Percentiles rank a stretch among this genome's conserved stretches.
Evolutionary conservation across 2,329 filamentous ascomycete genomes (phyloP).

Genomic region (Talaromyces sp.): DNA sequence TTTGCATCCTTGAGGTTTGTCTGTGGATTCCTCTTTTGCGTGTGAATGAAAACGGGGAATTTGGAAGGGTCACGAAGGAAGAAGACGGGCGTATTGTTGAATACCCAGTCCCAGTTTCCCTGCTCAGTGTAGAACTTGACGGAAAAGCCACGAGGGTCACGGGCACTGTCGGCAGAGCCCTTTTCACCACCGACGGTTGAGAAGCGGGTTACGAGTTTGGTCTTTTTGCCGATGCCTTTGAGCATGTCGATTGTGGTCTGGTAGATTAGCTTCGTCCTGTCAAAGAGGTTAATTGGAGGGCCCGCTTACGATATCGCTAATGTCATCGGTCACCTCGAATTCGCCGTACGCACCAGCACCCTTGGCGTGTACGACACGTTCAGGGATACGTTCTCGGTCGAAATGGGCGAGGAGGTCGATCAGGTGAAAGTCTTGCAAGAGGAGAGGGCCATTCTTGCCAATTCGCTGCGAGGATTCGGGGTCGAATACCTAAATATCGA

Average conservation of each 20-base stretch:
- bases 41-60: constrained; percentile 72
- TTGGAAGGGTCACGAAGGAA: constrained; percentile 73
- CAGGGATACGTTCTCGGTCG: constrained; percentile 42
- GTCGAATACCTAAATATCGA: constrained; percentile 45
- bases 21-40: constrained; percentile 70
- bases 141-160: constrained; percentile 70
- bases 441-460: constrained; percentile 58
- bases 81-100: constrained; percentile 73
- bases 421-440: constrained; percentile 65
- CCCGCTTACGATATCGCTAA: constrained; percentile 45
- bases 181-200: constrained; percentile 74
- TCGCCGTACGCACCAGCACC: constrained; percentile 45
- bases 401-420: constrained; percentile 58
- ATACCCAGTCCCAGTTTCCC: constrained; percentile 72
- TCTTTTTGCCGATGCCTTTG: constrained; percentile 65
- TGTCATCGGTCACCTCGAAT: constrained; percentile 50
- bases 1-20: constrained; percentile 68
- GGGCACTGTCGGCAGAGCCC: constrained; percentile 68
- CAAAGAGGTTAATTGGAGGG: too few relatives aligned
- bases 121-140: constrained; percentile 72
- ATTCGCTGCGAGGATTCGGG: constrained; percentile 55
- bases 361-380: constrained; percentile 46
- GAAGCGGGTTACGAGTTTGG: constrained; percentile 66
- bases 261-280: neutral
- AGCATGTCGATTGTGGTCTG: constrained; percentile 49